Percentiles rank a stretch among this genome's conserved stretches.
These are phyloP conservation scores for Aspergillus cristatus DNA, from an alignment of 495 filamentous ascomycete genomes.

Conservation along the genomic window DNA sequence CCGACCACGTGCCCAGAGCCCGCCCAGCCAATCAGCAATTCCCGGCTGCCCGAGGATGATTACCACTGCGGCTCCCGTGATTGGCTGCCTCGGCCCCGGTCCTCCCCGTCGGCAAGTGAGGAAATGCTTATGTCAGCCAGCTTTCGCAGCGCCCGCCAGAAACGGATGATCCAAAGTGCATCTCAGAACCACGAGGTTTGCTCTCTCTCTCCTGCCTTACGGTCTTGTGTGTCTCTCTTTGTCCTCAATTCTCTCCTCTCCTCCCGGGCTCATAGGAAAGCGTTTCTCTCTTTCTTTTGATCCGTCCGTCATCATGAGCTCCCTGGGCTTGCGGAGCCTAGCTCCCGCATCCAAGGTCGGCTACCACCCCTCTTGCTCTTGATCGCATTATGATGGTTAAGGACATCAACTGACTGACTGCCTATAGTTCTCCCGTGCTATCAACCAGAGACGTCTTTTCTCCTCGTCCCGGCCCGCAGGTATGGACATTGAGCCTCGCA, in stretches of 20 bases:
- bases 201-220: slow-evolving; percentile 16
- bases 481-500: slow-evolving; percentile 33
- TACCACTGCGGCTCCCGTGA: slow-evolving; percentile 22
- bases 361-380: slow-evolving; percentile 7
- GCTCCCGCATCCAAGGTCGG: slow-evolving; percentile 47
- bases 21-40: slow-evolving; percentile 19
- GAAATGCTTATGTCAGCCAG: slow-evolving; percentile 30
- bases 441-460: slow-evolving; percentile 62
- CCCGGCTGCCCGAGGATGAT: slow-evolving; percentile 26
- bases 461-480: slow-evolving; percentile 76
- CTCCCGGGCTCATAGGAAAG: slow-evolving; percentile 21
- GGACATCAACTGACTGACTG: slow-evolving; percentile 20
- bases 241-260: slow-evolving; percentile 3
- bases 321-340: slow-evolving; percentile 50
- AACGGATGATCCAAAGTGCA: slow-evolving; percentile 25
- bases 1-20: slow-evolving; percentile 22
- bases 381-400: slow-evolving; percentile 14
- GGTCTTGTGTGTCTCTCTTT: slow-evolving; percentile 17
- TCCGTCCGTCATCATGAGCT: slow-evolving; percentile 46
- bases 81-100: slow-evolving; percentile 27
- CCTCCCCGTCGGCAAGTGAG: slow-evolving; percentile 30
- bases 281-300: slow-evolving; percentile 19
- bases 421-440: slow-evolving; percentile 34
- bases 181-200: slow-evolving; percentile 20
- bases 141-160: slow-evolving; percentile 13